Evolutionary conservation across 169 alveolate genomes (phyloP), one percentile per base, ranked within the genome.

Genomic region (Plasmodium blacklocki): DNA sequence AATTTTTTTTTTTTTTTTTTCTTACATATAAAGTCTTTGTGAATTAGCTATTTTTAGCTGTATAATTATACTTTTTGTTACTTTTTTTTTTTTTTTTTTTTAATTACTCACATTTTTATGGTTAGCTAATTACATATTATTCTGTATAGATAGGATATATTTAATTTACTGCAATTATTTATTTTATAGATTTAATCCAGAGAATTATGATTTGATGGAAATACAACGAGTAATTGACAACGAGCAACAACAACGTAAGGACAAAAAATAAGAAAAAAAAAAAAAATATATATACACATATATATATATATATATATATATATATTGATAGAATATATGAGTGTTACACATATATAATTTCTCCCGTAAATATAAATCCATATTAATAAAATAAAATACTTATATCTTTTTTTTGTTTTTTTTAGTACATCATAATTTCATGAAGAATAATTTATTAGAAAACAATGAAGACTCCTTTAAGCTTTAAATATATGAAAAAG

Each of bases 111-210:
- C 8, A 9, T 56, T 12, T 56, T 0, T 66, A 19, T 21, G 32
- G 52, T 9, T 21, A 21, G 8, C 15, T 23, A 7, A 7, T 63
- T 26, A 54, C 47, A 39, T 39, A 39, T 39, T 39, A 39, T 39
- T 39, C 9, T 39, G 47, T 39, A 39, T 39, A 39, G 47, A 39
- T 39, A 39, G 47, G 47, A 39, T 0, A 39, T 39, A 5, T 39
- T 39, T 39, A 39, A 39, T 39, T 39, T 39, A 39, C 47, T 5
- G 6, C 47, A 39, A 39, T 39, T 39, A 39, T 39, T 39, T 39
- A 39, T 39, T 39, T 72, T 80, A 45, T 71, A 80, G 90, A 73
- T 80, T 80, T 80, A 80, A 80, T 39, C 90, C 90, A 14, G 90
- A 80, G 52, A 67, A 58, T 32, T 52, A 80, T 58, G 72, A 80